Evolutionary conservation across 148 eudicot genomes (phyloP), one percentile per base, ranked within the genome.

Genomic region (Nepenthes gracilis): DNA sequence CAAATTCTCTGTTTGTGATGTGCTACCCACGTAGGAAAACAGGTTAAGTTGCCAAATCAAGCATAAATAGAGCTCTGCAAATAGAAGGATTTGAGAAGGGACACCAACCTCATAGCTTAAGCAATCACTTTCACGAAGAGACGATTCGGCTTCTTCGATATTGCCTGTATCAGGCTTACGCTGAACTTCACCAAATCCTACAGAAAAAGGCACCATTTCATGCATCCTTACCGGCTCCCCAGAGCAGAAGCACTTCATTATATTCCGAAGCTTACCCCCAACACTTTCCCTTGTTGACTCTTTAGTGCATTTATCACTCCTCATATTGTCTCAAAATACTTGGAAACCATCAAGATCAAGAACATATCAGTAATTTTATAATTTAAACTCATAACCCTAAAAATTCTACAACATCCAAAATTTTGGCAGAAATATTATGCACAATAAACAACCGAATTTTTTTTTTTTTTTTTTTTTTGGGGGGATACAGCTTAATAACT

Each of bases 61-160:
- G 71, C 52, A 58, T 13, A 55, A 36, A 2, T 23, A 55, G 54
- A 58, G 35, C 45, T 48, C 57, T 54, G 23, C 35, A 10, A 5
- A 36, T 11, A 4, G 47, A 9, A 72, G 60, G 37, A 61, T 50
- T 6, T 1, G 49, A 60, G 37, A 43, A 7, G 33, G 61, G 49
- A 64, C 60, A 68, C 61, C 43, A 55, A 93, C 98, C 98, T 88
- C 98, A 53, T 75, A 88, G 70, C 88, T 93, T 55, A 93, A 70
- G 66, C 66, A 72, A 74, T 91, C 91, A 70, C 79, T 85, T 71
- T 84, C 96, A 43, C 95, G 88, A 65, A 93, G 78, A 61, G 98
- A 85, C 33, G 84, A 82, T 72, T 93, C 98, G 12, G 96, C 98
- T 78, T 93, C 96, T 76, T 93, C 91, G 43, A 93, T 78, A 64